Conservation (phyloP, 192 early-diverging fungal species). For the Coemansia sp. region DNA sequence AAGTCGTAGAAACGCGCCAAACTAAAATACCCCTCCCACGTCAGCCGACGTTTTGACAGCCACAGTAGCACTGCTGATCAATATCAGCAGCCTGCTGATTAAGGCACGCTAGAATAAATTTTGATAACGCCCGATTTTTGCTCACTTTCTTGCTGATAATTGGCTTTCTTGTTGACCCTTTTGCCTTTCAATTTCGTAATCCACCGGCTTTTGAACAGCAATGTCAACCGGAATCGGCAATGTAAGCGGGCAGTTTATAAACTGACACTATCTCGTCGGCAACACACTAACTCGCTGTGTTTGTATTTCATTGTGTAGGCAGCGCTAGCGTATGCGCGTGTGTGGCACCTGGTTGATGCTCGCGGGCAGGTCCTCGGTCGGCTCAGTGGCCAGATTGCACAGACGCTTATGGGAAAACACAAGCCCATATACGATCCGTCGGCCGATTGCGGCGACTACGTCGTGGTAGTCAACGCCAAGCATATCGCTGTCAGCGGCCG, state of each 20-base stretch:
- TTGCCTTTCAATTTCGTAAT: background rate
- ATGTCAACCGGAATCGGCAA: conserved; percentile 56
- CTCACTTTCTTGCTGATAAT: background rate
- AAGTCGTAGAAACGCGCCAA: conserved; percentile 2
- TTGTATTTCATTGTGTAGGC: conserved; percentile 54
- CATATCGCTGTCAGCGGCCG: conserved; percentile 78
- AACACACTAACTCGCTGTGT: background rate
- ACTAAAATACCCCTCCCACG: background rate
- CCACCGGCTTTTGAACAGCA: background rate
- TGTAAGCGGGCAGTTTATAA: conserved; percentile 22
- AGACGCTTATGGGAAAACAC: conserved; percentile 94
- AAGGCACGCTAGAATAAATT: background rate
- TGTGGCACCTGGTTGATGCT: conserved; percentile 93
- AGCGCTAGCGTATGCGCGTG: conserved; percentile 78
- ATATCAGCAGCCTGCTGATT: conserved; percentile 1
- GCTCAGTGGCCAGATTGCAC: conserved; percentile 78
- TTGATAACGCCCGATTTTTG: background rate
- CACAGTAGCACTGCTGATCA: background rate
- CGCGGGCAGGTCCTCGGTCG: conserved; percentile 83
- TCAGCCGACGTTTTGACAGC: background rate
- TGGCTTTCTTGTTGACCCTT: background rate
- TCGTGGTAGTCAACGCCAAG: conserved; percentile 90
- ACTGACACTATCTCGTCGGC: background rate
- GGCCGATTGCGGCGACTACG: conserved; percentile 92
- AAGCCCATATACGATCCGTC: conserved; percentile 91